Conservation (phyloP, 2,329 filamentous ascomycete genomes). For the Fusarium denticulatum region DNA sequence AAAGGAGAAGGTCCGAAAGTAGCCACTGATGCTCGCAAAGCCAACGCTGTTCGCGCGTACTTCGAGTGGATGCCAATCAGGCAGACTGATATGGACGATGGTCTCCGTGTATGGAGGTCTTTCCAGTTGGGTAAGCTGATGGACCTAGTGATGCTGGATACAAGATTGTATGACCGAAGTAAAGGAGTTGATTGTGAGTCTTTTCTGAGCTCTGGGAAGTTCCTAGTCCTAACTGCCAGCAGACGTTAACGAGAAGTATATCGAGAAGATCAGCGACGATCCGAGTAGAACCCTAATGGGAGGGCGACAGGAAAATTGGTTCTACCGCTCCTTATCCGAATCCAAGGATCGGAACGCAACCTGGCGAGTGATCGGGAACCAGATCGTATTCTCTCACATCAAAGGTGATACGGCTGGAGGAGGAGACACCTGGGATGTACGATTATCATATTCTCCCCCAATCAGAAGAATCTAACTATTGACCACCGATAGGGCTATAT, state of each 20-base stretch:
- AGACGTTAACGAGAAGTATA: not conserved
- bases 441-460: fast-evolving
- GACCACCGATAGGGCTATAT: conserved; percentile 1
- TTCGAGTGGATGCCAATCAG: conserved; percentile 9
- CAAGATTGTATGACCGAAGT: not conserved
- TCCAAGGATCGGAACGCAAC: not conserved
- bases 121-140: not conserved
- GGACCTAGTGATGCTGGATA: not conserved
- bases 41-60: not conserved
- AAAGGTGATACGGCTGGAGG: not conserved
- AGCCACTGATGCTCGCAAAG: not conserved
- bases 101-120: not conserved
- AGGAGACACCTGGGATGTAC: not conserved
- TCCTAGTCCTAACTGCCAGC: fast-evolving
- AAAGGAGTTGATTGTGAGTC: not conserved
- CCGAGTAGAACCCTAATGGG: not conserved
- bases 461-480: fast-evolving
- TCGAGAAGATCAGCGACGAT: not conserved
- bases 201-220: fast-evolving
- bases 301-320: not conserved
- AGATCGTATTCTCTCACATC: conserved; percentile 1
- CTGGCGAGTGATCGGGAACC: not conserved
- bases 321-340: not conserved
- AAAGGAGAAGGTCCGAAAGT: not conserved
- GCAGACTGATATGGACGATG: conserved; percentile 2